Evolutionary conservation across 129 eudicot genomes (phyloP).

Genomic region (Flaveria robusta): DNA sequence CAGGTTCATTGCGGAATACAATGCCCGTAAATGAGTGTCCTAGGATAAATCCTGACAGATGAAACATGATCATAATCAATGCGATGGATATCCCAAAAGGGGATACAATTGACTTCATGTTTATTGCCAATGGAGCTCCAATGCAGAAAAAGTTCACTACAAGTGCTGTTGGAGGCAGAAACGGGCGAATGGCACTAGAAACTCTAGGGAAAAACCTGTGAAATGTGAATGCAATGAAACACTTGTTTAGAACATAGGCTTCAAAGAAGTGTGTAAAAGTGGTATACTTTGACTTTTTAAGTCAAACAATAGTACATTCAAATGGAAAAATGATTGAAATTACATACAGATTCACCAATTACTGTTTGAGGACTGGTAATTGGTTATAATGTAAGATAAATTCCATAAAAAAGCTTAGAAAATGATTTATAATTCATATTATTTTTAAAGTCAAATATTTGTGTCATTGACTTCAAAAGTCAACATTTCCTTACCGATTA

Average conservation of each 20-base stretch:
- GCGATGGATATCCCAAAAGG: conserved; percentile 72
- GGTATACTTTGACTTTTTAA: conserved; percentile 21
- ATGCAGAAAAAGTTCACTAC: conserved; percentile 78
- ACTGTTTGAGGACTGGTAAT: neutral
- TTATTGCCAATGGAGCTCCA: conserved; percentile 90
- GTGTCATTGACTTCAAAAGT: neutral
- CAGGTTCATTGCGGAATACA: conserved; percentile 56
- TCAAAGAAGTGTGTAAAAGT: neutral
- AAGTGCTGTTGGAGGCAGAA: conserved; percentile 82
- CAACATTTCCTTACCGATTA: conserved; percentile 49
- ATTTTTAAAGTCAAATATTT: neutral
- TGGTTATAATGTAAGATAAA: neutral
- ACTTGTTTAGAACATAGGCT: neutral
- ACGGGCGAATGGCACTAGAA: conserved; percentile 57
- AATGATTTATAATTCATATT: too few relatives aligned
- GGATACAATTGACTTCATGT: conserved; percentile 64
- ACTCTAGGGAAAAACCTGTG: conserved; percentile 63
- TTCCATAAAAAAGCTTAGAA: too few relatives aligned
- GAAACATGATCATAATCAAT: conserved; percentile 60
- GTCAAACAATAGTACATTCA: conserved; percentile 10
- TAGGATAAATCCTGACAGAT: conserved; percentile 60
- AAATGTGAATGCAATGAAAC: conserved; percentile 33
- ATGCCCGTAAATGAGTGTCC: conserved; percentile 62
- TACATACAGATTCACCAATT: neutral
- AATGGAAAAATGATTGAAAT: too few relatives aligned